Conservation (phyloP, 768 basidiomycete genomes). For the Pulveroboletus sp. region DNA sequence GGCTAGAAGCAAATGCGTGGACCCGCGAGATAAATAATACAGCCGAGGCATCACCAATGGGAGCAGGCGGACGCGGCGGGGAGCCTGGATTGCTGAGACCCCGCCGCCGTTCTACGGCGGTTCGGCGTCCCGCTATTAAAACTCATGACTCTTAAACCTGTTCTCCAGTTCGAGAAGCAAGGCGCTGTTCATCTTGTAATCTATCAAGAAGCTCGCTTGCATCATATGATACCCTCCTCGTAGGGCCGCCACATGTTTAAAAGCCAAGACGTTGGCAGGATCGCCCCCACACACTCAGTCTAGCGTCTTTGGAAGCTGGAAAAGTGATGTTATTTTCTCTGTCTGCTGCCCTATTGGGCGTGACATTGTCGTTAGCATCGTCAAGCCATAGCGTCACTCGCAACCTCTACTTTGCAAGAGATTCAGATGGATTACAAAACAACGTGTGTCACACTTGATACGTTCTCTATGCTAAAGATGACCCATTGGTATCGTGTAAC, state of each 20-base stretch:
- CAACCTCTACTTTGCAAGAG: conserved; percentile 15
- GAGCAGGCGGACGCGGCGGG: no score
- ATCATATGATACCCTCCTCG: no score
- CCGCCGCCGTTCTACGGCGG: no score
- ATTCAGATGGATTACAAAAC: conserved; percentile 14
- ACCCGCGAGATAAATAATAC: no score
- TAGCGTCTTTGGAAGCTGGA: background rate
- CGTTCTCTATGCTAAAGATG: background rate
- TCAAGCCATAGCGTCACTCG: conserved; percentile 4
- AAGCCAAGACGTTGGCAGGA: background rate
- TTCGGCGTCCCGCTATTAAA: no score
- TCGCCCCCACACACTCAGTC: background rate
- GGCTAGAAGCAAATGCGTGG: no score
- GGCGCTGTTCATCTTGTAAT: no score
- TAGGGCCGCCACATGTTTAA: background rate
- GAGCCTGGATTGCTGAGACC: no score
- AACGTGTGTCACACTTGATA: conserved; percentile 6
- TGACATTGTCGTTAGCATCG: conserved; percentile 11
- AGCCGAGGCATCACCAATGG: no score
- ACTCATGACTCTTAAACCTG: no score
- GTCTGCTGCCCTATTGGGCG: conserved; percentile 10
- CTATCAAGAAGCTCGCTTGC: no score
- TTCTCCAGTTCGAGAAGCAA: no score
- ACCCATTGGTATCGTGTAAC: background rate
- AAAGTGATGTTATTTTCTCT: conserved; percentile 10